These are phyloP conservation scores for Babesia bovis DNA, from an alignment of 169 alveolate species.

Conservation along the genomic window DNA sequence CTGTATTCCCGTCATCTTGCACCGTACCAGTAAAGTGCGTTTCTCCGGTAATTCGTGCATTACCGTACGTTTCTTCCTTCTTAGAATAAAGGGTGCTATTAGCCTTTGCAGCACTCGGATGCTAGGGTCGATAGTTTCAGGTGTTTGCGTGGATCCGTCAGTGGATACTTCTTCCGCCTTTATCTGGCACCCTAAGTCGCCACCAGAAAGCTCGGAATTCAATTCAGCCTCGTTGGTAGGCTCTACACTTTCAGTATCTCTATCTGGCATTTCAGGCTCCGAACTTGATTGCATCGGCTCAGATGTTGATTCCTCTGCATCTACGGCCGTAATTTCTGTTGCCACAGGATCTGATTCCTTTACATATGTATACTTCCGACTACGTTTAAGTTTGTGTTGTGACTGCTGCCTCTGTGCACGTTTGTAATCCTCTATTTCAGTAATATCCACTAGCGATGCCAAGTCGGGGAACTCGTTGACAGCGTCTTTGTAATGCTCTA, in stretches of 20 bases:
- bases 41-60: constrained; percentile 84
- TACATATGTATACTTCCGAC: not conserved
- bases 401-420: not conserved
- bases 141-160: not conserved
- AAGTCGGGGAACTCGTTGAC: constrained; percentile 14
- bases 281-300: not conserved
- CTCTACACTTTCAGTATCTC: not conserved
- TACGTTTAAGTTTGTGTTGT: not conserved
- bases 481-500: constrained; percentile 45
- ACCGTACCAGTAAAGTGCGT: constrained; percentile 61
- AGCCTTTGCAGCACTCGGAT: constrained; percentile 71
- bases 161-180: not conserved
- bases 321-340: not conserved
- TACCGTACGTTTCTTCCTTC: constrained; percentile 85
- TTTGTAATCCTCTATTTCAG: constrained; percentile 14
- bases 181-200: too few relatives aligned
- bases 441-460: constrained; percentile 12
- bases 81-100: constrained; percentile 86
- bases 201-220: not conserved
- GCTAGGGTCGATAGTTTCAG: not conserved
- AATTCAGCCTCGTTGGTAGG: not conserved
- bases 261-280: not conserved
- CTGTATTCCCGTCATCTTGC: constrained; percentile 69
- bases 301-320: not conserved
- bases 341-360: not conserved